Percentiles rank a stretch among this genome's conserved stretches.
These are phyloP conservation scores for Stagonosporopsis cucurbitacearum DNA, from an alignment of 2,329 filamentous ascomycete genomes.

Conservation along the genomic window DNA sequence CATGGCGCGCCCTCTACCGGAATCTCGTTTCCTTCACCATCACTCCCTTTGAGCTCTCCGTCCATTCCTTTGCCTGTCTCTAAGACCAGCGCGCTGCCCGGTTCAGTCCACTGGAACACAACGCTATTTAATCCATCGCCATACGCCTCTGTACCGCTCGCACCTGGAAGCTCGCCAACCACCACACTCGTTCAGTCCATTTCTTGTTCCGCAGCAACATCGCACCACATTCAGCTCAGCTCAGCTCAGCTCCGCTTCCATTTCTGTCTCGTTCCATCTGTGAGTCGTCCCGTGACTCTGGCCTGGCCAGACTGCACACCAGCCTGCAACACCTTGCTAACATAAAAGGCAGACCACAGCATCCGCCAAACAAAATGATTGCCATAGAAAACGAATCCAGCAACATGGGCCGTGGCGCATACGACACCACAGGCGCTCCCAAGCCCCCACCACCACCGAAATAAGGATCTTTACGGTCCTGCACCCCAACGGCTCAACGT, in stretches of 20 bases:
- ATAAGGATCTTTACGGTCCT: slow-evolving; percentile 29
- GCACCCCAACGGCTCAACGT: slow-evolving; percentile 7
- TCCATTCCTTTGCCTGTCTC: slow-evolving; percentile 30
- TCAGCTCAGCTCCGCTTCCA: slow-evolving; percentile 35
- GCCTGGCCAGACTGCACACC: slow-evolving; percentile 20
- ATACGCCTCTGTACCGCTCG: slow-evolving; percentile 16
- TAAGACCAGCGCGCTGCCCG: slow-evolving; percentile 34
- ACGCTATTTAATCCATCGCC: slow-evolving; percentile 36
- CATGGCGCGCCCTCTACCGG: slow-evolving; percentile 34
- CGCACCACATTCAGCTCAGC: slow-evolving; percentile 27
- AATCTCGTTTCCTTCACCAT: slow-evolving; percentile 32
- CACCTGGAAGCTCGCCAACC: slow-evolving; percentile 22
- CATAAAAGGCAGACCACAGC: slow-evolving; percentile 41
- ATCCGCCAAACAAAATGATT: slow-evolving; percentile 46
- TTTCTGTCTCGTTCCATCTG: slow-evolving; percentile 25
- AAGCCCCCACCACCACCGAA: slow-evolving; percentile 54
- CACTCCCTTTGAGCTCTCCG: slow-evolving; percentile 35
- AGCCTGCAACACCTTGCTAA: slow-evolving; percentile 33
- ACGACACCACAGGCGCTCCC: slow-evolving; percentile 58
- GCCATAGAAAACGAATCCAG: slow-evolving; percentile 50
- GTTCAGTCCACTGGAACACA: slow-evolving; percentile 40
- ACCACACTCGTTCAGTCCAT: slow-evolving; percentile 29
- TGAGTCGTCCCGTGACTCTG: slow-evolving; percentile 23
- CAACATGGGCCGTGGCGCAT: slow-evolving; percentile 59
- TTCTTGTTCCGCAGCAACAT: slow-evolving; percentile 16